Evolutionary conservation across 1,139 yeast genomes (phyloP).

Genomic region (Meyerozyma sp.): DNA sequence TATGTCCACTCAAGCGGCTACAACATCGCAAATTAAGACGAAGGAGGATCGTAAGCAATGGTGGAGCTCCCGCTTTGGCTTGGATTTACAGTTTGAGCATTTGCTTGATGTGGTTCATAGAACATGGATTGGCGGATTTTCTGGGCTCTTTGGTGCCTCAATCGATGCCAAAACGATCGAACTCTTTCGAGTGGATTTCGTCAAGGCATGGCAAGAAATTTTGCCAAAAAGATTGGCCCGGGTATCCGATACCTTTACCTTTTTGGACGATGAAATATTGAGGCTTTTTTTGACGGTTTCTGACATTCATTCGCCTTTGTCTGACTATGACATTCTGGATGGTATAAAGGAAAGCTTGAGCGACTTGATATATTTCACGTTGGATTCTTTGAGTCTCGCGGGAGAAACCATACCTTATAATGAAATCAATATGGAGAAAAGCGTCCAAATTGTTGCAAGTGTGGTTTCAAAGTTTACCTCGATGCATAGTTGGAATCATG

Average conservation of each 20-base stretch:
- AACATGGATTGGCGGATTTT: slow-evolving; percentile 80
- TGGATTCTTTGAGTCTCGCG: slow-evolving; percentile 56
- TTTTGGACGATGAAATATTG: slow-evolving; percentile 20
- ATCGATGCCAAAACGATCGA: slow-evolving; percentile 20
- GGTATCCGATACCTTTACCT: slow-evolving; percentile 17
- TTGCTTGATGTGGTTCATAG: slow-evolving; percentile 58
- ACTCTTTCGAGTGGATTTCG: slow-evolving; percentile 35
- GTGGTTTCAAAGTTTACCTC: slow-evolving; percentile 25
- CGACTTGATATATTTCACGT: slow-evolving; percentile 58
- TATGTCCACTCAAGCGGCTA: slow-evolving; percentile 47
- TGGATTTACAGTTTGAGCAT: slow-evolving; percentile 53
- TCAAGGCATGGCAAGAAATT: slow-evolving; percentile 21
- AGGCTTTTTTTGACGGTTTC: slow-evolving; percentile 36
- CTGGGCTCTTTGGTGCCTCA: slow-evolving; percentile 47
- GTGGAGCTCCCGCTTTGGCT: slow-evolving; percentile 68
- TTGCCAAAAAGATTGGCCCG: slow-evolving; percentile 6
- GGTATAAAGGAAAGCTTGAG: slow-evolving; percentile 41
- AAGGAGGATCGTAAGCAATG: slow-evolving; percentile 62
- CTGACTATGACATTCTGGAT: slow-evolving; percentile 31
- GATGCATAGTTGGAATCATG: slow-evolving; percentile 8
- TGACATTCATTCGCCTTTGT: slow-evolving; percentile 48
- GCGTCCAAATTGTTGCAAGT: slow-evolving; percentile 26
- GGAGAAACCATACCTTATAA: slow-evolving; percentile 64
- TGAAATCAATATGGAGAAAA: slow-evolving; percentile 53
- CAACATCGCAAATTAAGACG: slow-evolving; percentile 47